phyloP scores from a whole-genome alignment of 352 stramenopile species.

The Phytophthora foliorum region DNA sequence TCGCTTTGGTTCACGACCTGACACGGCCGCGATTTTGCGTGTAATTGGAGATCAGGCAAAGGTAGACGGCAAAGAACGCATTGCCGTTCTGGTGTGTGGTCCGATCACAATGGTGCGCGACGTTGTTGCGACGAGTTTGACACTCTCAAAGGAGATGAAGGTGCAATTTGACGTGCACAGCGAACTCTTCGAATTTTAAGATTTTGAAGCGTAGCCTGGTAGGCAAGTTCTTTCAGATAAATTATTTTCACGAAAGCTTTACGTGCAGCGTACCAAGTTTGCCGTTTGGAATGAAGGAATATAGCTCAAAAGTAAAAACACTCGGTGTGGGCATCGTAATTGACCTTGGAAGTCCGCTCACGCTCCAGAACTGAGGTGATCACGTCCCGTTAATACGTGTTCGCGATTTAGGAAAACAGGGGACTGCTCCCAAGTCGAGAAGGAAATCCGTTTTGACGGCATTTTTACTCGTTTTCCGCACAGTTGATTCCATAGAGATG shows the following conservation, averaged over 20 bases:
- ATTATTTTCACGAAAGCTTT: background rate
- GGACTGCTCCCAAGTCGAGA: too few species aligned
- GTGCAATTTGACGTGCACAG: slow-evolving; percentile 48
- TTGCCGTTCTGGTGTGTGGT: slow-evolving; percentile 54
- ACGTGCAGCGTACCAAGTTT: background rate
- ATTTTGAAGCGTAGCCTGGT: background rate
- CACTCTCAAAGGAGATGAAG: slow-evolving; percentile 26
- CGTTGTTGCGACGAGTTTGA: slow-evolving; percentile 22
- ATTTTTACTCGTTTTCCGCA: too few species aligned
- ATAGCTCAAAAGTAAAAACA: too few species aligned
- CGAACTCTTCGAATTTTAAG: slow-evolving; percentile 42
- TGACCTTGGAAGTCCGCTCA: too few species aligned
- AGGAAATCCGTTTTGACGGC: too few species aligned
- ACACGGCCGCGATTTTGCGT: slow-evolving; percentile 27
- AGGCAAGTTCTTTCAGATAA: background rate
- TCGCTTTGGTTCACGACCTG: slow-evolving; percentile 28
- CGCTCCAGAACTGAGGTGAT: too few species aligned
- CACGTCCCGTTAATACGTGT: too few species aligned
- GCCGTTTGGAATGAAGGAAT: too few species aligned
- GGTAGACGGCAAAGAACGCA: slow-evolving; percentile 18
- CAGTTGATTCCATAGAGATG: too few species aligned
- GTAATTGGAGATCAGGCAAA: slow-evolving; percentile 37
- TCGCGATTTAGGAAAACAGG: too few species aligned
- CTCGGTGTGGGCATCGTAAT: too few species aligned
- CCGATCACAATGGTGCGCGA: slow-evolving; percentile 36